Conservation (phyloP, 1,284 basidiomycete genomes). For the Schizopora paradoxa region DNA sequence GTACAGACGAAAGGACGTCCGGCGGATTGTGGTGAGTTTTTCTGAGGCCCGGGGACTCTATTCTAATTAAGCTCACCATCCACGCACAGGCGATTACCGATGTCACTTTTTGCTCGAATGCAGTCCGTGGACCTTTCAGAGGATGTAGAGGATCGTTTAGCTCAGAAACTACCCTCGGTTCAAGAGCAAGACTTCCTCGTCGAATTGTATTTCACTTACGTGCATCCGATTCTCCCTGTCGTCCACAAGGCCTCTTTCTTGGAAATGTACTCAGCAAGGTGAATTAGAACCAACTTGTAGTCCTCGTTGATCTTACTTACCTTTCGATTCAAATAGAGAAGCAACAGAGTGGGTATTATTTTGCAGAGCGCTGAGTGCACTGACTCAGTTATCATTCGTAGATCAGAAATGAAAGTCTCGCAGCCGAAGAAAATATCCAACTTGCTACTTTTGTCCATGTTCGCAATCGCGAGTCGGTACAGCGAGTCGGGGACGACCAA, state of each 20-base stretch:
- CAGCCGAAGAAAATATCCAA: too few relatives aligned
- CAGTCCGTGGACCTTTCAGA: constrained; percentile 34
- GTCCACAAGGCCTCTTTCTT: constrained; percentile 70
- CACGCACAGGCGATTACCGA: constrained; percentile 62
- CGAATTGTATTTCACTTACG: constrained; percentile 73
- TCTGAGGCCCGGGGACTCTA: background rate
- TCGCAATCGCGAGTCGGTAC: constrained; percentile 72
- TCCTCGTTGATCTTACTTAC: background rate
- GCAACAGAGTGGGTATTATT: too few relatives aligned
- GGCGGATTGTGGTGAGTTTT: constrained; percentile 66
- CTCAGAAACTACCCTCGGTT: constrained; percentile 47
- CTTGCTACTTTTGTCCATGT: constrained; percentile 71
- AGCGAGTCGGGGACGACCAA: too few relatives aligned
- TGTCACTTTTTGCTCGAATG: constrained; percentile 51
- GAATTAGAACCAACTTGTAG: constrained; percentile 20
- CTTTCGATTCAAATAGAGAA: background rate
- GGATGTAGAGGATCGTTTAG: constrained; percentile 32
- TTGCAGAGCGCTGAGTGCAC: too few relatives aligned
- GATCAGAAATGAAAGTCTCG: constrained; percentile 39
- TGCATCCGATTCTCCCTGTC: constrained; percentile 75
- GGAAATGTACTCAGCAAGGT: constrained; percentile 57
- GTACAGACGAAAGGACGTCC: constrained; percentile 61
- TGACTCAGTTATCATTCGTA: background rate
- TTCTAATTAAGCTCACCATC: background rate
- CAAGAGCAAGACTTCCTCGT: constrained; percentile 63